Conservation (phyloP, 345 rosid species). For the Eucalyptus lansdowneana region DNA sequence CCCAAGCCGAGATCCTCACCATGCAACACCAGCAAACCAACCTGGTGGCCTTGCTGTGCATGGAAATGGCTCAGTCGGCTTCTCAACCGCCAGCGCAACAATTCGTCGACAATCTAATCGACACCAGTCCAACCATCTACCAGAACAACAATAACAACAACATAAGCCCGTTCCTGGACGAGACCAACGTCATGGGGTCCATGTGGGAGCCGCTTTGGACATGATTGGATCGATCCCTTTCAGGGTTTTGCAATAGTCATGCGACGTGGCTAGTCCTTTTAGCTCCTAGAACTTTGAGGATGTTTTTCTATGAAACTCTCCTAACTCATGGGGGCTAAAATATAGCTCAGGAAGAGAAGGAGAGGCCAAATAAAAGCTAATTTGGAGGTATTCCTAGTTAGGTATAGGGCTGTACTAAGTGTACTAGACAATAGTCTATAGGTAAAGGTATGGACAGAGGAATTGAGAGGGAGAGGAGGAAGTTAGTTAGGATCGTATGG, state of each 20-base stretch:
- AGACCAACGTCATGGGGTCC: neutral
- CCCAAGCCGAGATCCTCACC: slow-evolving; percentile 1
- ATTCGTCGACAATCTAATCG: neutral
- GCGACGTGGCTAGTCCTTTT: neutral
- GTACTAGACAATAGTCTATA: neutral
- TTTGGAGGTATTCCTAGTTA: neutral
- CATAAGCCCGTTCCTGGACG: neutral
- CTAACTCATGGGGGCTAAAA: neutral
- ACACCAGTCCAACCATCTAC: neutral
- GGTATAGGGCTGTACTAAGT: neutral
- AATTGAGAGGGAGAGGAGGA: neutral
- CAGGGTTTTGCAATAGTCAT: neutral
- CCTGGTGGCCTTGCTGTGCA: neutral
- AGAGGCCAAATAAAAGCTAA: neutral
- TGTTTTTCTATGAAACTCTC: neutral
- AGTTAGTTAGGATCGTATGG: neutral
- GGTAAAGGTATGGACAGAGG: neutral
- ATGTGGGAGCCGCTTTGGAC: neutral
- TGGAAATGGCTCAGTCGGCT: neutral
- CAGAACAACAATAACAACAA: neutral
- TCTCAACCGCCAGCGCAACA: neutral
- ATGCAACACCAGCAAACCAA: neutral
- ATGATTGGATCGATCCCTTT: neutral
- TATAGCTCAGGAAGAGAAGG: neutral
- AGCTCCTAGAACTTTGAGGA: neutral